Conservation (phyloP, 495 filamentous ascomycete species). For the Venustampulla echinocandica region DNA sequence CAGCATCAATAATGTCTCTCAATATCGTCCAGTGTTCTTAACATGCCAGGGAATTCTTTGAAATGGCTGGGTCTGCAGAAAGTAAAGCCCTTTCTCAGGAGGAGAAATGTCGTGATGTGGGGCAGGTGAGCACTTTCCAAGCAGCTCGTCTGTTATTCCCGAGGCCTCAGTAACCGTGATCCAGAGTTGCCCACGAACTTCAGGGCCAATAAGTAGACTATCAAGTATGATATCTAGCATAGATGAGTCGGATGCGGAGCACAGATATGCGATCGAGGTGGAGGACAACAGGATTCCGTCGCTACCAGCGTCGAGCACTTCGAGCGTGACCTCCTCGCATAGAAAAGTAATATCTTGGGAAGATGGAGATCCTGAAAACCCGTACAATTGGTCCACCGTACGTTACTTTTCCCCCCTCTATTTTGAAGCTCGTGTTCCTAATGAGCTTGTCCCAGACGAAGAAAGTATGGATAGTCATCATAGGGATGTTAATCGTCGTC, state of each 20-base stretch:
- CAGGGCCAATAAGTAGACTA: constrained; percentile 9
- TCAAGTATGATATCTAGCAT: constrained; percentile 25
- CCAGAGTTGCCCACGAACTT: neutral
- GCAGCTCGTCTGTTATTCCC: constrained; percentile 5
- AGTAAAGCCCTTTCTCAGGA: neutral
- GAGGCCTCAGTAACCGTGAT: constrained; percentile 2
- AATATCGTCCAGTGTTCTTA: neutral
- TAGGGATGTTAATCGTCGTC: constrained; percentile 54
- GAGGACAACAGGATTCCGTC: constrained; percentile 23
- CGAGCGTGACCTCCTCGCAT: constrained; percentile 15
- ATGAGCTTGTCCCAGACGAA: constrained; percentile 27
- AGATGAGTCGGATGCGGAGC: constrained; percentile 28
- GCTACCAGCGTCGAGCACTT: constrained; percentile 16
- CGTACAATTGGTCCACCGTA: constrained; percentile 46
- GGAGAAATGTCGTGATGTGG: constrained; percentile 6
- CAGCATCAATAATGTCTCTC: neutral
- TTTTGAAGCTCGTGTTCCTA: neutral
- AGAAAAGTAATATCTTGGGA: constrained; percentile 41
- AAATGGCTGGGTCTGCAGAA: neutral
- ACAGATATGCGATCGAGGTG: constrained; percentile 30
- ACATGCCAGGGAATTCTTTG: neutral
- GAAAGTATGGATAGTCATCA: constrained; percentile 48
- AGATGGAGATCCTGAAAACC: constrained; percentile 42
- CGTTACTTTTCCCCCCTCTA: neutral
- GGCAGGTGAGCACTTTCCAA: constrained; percentile 3